Evolutionary conservation across 1,284 basidiomycete species (phyloP).

Genomic region (Pholiota adiposa): DNA sequence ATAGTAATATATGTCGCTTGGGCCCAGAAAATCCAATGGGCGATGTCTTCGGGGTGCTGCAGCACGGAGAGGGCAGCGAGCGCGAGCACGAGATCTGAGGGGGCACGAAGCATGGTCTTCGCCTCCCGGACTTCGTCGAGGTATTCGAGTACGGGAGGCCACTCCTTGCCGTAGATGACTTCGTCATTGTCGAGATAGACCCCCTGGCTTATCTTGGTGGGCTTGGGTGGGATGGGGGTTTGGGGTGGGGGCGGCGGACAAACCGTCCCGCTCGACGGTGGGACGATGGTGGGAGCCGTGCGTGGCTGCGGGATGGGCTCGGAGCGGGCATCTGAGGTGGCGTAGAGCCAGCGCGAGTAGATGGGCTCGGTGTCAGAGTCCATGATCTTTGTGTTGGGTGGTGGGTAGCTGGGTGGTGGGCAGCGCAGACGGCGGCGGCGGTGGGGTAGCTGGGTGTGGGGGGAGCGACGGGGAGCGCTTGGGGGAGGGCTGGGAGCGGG

Average conservation of each 20-base stretch:
- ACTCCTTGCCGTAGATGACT: conserved; percentile 35
- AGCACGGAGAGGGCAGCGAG: conserved; percentile 50
- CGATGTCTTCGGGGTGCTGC: conserved; percentile 40
- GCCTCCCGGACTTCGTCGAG: conserved; percentile 37
- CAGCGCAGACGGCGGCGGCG: conserved; percentile 1
- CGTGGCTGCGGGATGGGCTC: conserved; percentile 17
- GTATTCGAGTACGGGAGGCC: conserved; percentile 40
- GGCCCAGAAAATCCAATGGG: conserved; percentile 53
- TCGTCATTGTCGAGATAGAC: conserved; percentile 41
- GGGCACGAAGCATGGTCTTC: conserved; percentile 36
- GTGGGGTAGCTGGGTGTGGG: conserved; percentile 9
- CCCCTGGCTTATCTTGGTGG: conserved; percentile 34
- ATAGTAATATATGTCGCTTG: conserved; percentile 38
- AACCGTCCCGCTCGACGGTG: conserved; percentile 4
- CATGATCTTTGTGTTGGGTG: background rate
- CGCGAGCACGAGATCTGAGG: conserved; percentile 42
- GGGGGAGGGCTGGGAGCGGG: conserved; percentile 8
- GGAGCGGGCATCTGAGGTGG: conserved; percentile 23
- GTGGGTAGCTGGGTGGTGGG: conserved; percentile 12
- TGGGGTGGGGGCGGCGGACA: conserved; percentile 24
- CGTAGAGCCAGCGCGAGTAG: conserved; percentile 21
- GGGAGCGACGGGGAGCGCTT: conserved; percentile 1
- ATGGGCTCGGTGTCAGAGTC: conserved; percentile 9
- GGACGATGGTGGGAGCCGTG: background rate
- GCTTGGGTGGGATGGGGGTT: conserved; percentile 27